Conservation (phyloP, 768 basidiomycete genomes). For the Phlegmacium glaucopus region DNA sequence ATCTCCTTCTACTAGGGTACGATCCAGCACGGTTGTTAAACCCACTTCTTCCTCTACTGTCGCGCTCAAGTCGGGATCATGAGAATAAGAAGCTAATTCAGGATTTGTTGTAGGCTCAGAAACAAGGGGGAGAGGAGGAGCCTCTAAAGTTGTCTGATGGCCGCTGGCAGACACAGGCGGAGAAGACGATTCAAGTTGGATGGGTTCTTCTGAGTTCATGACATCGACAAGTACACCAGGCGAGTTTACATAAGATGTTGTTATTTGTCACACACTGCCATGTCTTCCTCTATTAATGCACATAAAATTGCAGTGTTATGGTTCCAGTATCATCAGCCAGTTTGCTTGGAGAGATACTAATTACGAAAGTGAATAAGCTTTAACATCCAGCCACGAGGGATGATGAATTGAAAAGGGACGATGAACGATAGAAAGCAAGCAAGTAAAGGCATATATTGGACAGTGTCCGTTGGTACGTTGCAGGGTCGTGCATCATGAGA, state of each 20-base stretch:
- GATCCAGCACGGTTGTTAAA: constrained; percentile 19
- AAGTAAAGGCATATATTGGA: constrained; percentile 26
- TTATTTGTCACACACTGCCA: too few relatives aligned
- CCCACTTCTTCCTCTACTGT: constrained; percentile 12
- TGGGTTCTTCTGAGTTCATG: constrained; percentile 16
- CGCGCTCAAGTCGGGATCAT: constrained; percentile 7
- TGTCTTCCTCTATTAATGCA: too few relatives aligned
- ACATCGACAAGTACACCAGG: constrained; percentile 13
- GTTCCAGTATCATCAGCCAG: too few relatives aligned
- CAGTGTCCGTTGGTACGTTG: constrained; percentile 33
- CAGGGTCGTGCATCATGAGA: constrained; percentile 38
- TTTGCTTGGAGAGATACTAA: too few relatives aligned
- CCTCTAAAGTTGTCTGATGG: background rate
- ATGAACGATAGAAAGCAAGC: constrained; percentile 10
- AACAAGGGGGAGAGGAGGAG: background rate
- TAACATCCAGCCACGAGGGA: too few relatives aligned
- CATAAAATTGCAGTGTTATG: too few relatives aligned
- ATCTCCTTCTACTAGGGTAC: constrained; percentile 21
- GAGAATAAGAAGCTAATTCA: background rate
- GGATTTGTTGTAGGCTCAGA: background rate
- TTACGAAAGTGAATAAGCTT: too few relatives aligned
- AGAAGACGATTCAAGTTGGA: constrained; percentile 2
- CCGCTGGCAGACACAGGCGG: background rate
- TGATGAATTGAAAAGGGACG: background rate
- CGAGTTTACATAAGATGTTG: too few relatives aligned